Conservation (phyloP, 164 flowering plant species). For the Stephania yunnanensis region DNA sequence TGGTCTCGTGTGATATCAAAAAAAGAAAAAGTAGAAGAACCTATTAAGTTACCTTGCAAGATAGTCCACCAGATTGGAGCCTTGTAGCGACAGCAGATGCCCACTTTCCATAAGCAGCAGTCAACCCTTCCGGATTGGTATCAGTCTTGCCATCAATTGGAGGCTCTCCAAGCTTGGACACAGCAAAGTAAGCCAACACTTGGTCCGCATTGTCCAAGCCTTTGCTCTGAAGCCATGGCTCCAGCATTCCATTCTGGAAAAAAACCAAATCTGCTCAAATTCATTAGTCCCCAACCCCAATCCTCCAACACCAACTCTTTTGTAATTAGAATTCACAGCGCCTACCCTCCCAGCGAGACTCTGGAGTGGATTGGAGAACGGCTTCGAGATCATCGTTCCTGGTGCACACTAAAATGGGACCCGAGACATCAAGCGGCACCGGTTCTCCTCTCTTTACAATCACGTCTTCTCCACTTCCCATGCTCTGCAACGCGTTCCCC, state of each 20-base stretch:
- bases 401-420: constrained; percentile 91
- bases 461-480: constrained; percentile 72
- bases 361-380: constrained; percentile 82
- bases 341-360: constrained; percentile 81
- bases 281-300: constrained; percentile 22
- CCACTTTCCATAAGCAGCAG: constrained; percentile 99
- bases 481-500: constrained; percentile 63
- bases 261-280: constrained; percentile 93
- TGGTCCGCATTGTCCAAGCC: constrained; percentile 78
- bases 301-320: not conserved
- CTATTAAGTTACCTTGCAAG: constrained; percentile 65
- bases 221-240: constrained; percentile 90
- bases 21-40: not conserved
- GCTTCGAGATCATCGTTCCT: constrained; percentile 95
- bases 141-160: constrained; percentile 94
- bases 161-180: constrained; percentile 92
- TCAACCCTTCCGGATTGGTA: constrained; percentile 89
- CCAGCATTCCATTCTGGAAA: constrained; percentile 99
- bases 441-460: constrained; percentile 70
- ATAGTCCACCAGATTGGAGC: constrained; percentile 71
- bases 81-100: constrained; percentile 78
- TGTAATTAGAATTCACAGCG: not conserved
- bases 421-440: constrained; percentile 67
- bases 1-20: too few relatives aligned
- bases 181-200: constrained; percentile 91